Percentiles rank a stretch among this genome's conserved stretches.
Conservation (phyloP, 352 stramenopile species). For the Phytophthora brassicae region DNA sequence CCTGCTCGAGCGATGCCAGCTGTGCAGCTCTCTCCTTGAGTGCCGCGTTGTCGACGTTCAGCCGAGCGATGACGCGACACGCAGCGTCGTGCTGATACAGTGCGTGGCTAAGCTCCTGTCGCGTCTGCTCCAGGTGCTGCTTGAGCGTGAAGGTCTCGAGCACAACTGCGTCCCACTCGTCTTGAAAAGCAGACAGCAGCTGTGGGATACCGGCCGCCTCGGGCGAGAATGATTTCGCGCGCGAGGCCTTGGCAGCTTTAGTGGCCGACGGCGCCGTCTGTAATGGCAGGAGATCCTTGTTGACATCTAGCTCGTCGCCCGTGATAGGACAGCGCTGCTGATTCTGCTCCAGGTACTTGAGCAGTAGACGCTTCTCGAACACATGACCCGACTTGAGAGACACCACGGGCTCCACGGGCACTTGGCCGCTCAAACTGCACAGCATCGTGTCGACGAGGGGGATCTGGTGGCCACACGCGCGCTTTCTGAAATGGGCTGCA, state of each 20-base stretch:
- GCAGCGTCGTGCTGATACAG: conserved; percentile 97
- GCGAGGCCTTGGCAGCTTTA: conserved; percentile 12
- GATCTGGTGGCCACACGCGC: conserved; percentile 1
- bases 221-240: conserved; percentile 23
- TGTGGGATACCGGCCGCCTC: conserved; percentile 64
- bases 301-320: conserved; percentile 52
- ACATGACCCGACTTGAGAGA: conserved; percentile 83
- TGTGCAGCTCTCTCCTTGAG: conserved; percentile 41
- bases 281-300: conserved; percentile 69
- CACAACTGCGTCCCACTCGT: conserved; percentile 93
- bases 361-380: conserved; percentile 87
- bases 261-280: conserved; percentile 31
- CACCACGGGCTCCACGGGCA: conserved; percentile 83
- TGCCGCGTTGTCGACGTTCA: conserved; percentile 79
- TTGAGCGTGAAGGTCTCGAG: conserved; percentile 95
- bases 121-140: conserved; percentile 93
- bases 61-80: conserved; percentile 92
- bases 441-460: conserved; percentile 45
- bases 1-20: conserved; percentile 22
- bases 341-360: conserved; percentile 78
- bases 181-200: conserved; percentile 82
- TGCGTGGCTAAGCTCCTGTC: conserved; percentile 92
- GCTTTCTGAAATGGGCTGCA: not conserved
- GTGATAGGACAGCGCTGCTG: conserved; percentile 77
- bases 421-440: conserved; percentile 80